Evolutionary conservation across 1,284 basidiomycete species (phyloP), one percentile per base, ranked within the genome.

Genomic region (Cutaneotrichosporon cavernicola): DNA sequence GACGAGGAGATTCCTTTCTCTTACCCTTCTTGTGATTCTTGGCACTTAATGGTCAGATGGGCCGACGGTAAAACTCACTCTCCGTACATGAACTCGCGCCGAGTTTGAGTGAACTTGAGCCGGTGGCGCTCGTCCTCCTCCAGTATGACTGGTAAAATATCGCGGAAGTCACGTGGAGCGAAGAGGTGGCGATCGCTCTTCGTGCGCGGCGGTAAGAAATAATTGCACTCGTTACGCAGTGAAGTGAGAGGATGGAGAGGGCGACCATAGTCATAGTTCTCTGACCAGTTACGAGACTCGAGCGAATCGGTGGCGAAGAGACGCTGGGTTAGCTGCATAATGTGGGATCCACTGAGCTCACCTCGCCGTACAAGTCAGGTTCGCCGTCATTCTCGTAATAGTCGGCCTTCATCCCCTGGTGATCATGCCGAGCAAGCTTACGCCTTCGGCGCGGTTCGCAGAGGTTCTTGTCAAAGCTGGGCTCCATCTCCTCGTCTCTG

Each of bases 41-140:
- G 13, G 58, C 58, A 5, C 47, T 40, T 46, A 11, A 22, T 18
- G 30, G 46, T 34, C 14, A 34, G 21, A n/a, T 13, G 8, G n/a
- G 6, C 47, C 30, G 21, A 11, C 21, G 22, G 21, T 4, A 9
- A 4, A 18, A 58, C 57, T 49, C 31, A 49, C 57, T 36, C 46
- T 26, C 57, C 57, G 30, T 49, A 32, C 16, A 18, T 9, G 13
- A 32, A 34, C 31, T 34, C 43, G 31, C 46, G 43, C 11, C 43
- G 43, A 14, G 43, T 47, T 18, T 47, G 57, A 2, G 43, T 47
- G 46, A 58, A 58, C 10, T 21, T 14, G 13, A 58, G 46, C 1
- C 57, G 57, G 18, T 30, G 43, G n/a, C 30, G 43, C 10, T n/a
- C 18, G 26, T 58, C 57, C 31, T 58, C 57, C 57, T 36, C 57